Base-by-base conservation (phyloP, 805 yeast genomes). In the Monosporozyma aerobia region DNA sequence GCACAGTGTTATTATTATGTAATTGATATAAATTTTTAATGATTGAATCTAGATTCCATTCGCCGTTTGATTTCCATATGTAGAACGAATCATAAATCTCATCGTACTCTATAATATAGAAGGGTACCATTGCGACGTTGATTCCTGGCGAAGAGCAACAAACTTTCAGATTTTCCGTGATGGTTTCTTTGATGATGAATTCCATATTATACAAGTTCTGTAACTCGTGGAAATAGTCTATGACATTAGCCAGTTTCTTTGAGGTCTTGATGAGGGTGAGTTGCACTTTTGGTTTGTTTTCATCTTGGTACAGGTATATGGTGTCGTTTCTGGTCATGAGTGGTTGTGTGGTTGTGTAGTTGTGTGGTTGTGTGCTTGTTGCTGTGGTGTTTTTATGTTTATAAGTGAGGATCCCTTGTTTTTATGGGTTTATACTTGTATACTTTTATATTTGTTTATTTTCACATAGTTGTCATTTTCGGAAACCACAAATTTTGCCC, bases 161-260 rank as follows among this genome's bases (percentile, higher is more conserved):
- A 35, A 65, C 51, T 51, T 64, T 65, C 47, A 66, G 55, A 54
- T 65, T 66, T 22, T 61, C 64, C 4, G 70, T 64, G 23, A 64
- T 62, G 9, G 69, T 66, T 49, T 57, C 64, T 7, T 56, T 53
- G 8, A 59, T 47, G 13, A 53, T 54, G 23, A 66, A 59, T 50
- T 64, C 62, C n/a, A 65, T 51, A 37, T 59, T 53, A 47, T 59
- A 62, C 8, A 54, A 51, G 33, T 65, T 64, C 51, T 66, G 70
- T 14, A 65, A 54, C 14, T 56, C 40, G 22, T 58, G 58, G 23
- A 66, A 54, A 51, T 57, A 62, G 9, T 51, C 50, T 23, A 51
- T 44, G 14, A 65, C 46, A 9, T 59, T 58, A 1, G 39, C 16
- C 5, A 61, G 27, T 2, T 48, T 43, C 9, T 41, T 47, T 27